phyloP scores from a whole-genome alignment of 176 grass and related monocot species.

The Carex cristatella region DNA sequence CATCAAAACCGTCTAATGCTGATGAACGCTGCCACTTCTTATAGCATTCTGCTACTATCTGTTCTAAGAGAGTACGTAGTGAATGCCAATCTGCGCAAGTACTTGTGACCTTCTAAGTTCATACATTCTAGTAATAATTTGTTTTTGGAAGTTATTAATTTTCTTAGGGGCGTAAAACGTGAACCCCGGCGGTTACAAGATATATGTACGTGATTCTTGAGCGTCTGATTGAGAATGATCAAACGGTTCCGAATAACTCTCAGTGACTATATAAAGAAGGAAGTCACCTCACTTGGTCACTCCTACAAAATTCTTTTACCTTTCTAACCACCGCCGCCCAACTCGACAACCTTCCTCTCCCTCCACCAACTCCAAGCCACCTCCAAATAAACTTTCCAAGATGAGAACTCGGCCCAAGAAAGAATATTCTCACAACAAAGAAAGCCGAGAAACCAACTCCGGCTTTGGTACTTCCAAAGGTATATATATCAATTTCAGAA shows the following conservation, averaged over 20 bases:
- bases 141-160: not conserved
- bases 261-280: not conserved
- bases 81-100: not conserved
- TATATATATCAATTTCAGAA: not conserved
- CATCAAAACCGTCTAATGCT: not conserved
- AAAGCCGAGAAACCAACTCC: not conserved
- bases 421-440: not conserved
- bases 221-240: conserved; percentile 3
- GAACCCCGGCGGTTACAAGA: not conserved
- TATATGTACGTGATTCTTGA: not conserved
- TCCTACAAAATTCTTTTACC: not conserved
- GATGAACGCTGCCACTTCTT: not conserved
- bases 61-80: too few species aligned
- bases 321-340: not conserved
- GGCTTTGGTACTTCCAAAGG: not conserved
- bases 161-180: not conserved
- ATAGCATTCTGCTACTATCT: not conserved
- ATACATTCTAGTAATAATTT: conserved; percentile 2
- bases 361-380: not conserved
- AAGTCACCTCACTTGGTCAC: conserved; percentile 13
- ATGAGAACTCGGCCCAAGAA: not conserved
- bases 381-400: not conserved
- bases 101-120: not conserved
- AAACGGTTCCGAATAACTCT: not conserved
- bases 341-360: not conserved